phyloP scores from a whole-genome alignment of 106 monocot species.

The Allium sativum region DNA sequence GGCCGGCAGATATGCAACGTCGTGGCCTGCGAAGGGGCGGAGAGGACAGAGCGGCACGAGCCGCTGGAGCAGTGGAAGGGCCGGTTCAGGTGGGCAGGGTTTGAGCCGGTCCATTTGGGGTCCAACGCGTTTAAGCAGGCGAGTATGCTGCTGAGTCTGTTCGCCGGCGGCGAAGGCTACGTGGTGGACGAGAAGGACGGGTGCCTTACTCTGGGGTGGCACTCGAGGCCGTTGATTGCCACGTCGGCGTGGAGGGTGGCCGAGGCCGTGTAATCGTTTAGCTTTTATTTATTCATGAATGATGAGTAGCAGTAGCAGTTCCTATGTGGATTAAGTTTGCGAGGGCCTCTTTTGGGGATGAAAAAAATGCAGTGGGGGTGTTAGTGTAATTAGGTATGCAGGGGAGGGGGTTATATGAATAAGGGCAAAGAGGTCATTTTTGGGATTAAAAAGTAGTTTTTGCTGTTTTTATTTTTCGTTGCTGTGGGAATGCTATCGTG shows the following conservation, averaged over 20 bases:
- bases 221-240: conserved; percentile 81
- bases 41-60: conserved; percentile 84
- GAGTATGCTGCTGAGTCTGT: conserved; percentile 68
- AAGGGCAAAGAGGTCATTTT: conserved; percentile 1
- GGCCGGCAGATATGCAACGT: conserved; percentile 86
- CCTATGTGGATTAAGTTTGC: neutral
- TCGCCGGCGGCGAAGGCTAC: conserved; percentile 74
- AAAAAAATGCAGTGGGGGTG: neutral
- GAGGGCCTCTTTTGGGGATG: conserved; percentile 1
- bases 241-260: conserved; percentile 75
- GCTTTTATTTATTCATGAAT: neutral
- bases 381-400: neutral
- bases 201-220: conserved; percentile 90
- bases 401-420: neutral
- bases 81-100: conserved; percentile 43
- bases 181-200: conserved; percentile 84
- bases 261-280: neutral
- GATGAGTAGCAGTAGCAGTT: neutral
- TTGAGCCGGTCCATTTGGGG: conserved; percentile 60
- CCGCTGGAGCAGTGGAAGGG: conserved; percentile 51
- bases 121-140: conserved; percentile 94
- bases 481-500: neutral
- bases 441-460: neutral
- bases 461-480: neutral
- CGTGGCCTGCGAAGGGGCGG: conserved; percentile 78